A percentile compares a stretch with the other conserved stretches of the same genome.
These are phyloP conservation scores for Nemania diffusa DNA, from an alignment of 2,329 filamentous ascomycete genomes.

Conservation along the genomic window DNA sequence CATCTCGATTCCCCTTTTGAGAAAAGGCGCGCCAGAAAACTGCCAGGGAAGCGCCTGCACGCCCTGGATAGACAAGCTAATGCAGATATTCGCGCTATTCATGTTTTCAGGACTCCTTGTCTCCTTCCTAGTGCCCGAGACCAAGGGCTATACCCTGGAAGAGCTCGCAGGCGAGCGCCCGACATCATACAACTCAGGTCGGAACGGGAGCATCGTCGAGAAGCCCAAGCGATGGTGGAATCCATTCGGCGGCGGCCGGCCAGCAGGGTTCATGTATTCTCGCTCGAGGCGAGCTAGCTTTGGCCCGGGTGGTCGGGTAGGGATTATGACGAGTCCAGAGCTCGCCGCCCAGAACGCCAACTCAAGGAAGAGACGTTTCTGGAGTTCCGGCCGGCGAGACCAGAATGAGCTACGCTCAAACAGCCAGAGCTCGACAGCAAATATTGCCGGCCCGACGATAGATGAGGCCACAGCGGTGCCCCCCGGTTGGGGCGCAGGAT, in stretches of 20 bases:
- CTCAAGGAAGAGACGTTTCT: constrained; percentile 38
- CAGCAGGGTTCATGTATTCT: constrained; percentile 62
- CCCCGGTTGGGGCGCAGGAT: constrained; percentile 54
- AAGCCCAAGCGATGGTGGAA: constrained; percentile 55
- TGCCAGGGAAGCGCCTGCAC: constrained; percentile 61
- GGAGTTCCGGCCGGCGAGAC: constrained; percentile 29
- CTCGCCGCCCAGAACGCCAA: constrained; percentile 44
- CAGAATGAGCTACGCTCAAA: constrained; percentile 23
- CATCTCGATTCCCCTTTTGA: constrained; percentile 71
- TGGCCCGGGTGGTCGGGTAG: constrained; percentile 48
- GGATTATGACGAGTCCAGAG: constrained; percentile 59
- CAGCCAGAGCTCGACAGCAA: constrained; percentile 45
- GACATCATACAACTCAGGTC: constrained; percentile 65
- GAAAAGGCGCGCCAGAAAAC: constrained; percentile 62
- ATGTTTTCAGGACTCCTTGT: constrained; percentile 78
- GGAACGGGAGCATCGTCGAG: constrained; percentile 60
- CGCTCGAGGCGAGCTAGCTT: constrained; percentile 44
- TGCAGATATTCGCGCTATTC: constrained; percentile 83
- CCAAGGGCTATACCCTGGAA: constrained; percentile 78
- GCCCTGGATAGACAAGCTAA: constrained; percentile 75
- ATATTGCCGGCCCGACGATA: constrained; percentile 35
- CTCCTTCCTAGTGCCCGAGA: constrained; percentile 80
- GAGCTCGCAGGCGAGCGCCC: constrained; percentile 74
- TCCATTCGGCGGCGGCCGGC: constrained; percentile 61
- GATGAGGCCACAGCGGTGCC: constrained; percentile 42